Evolutionary conservation across 225 moss, liverwort and hornwort genomes (phyloP), one percentile per base, ranked within the genome.

Genomic region (Climacium dendroides): DNA sequence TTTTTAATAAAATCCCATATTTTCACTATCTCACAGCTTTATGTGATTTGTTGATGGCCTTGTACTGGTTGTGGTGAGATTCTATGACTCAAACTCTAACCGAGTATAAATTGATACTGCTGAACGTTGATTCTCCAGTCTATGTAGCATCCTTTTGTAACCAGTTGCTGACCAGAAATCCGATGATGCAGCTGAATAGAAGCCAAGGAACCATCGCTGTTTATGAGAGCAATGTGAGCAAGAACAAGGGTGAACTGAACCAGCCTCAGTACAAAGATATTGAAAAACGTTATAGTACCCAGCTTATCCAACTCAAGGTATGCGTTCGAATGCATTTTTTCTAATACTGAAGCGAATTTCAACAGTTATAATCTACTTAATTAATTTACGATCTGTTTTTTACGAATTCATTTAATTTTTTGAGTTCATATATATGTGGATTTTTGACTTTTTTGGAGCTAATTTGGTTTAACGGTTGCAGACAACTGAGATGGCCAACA

Each of bases 401-500:
- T 64, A 16, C 43, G 30, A 65, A 78, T 37, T 26, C 20, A 85
- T 47, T 64, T 30, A 87, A n/a, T 47, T 66, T 66, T 75, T 61
- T 74, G 65, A 37, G 26, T 45, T 74, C n/a, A 41, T 66, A 15
- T 37, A 55, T 77, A 35, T 48, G 24, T 72, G 57, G 30, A 64
- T 81, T 86, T 80, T 77, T 23, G 6, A 11, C 55, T 28, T 48
- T 11, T 20, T 55, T 58, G n/a, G 65, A 90, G 29, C 37, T 69
- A 52, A 32, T 87, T 35, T 78, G 76, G 55, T 87, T 85, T 29
- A 83, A 69, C 53, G 60, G 63, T 74, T 91, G 89, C 95, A 99
- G 97, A 99, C 99, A 86, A 95, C 97, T 80, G 97, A 99, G 92
- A 97, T 99, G 99, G 99, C 99, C 78, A 99, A 99, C 88, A 99